Conservation (phyloP, 2,329 filamentous ascomycete species). For the Aureobasidium leucospermi region DNA sequence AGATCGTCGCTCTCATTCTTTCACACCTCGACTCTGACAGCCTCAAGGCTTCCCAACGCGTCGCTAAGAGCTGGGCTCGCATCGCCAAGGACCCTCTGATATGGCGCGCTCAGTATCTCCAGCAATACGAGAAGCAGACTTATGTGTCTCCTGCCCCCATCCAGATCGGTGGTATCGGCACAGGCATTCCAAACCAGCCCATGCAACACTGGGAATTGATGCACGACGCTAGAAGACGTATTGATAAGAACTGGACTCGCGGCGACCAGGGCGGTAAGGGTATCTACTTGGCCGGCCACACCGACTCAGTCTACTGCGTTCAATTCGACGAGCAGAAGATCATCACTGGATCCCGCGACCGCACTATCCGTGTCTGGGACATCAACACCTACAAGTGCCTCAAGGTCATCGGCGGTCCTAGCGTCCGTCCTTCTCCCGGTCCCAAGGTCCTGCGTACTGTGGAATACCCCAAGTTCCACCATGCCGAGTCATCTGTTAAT, state of each 20-base stretch:
- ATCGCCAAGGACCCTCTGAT: constrained; percentile 51
- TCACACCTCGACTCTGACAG: constrained; percentile 52
- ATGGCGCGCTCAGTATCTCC: constrained; percentile 56
- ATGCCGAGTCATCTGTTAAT: constrained; percentile 37
- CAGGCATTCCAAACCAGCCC: constrained; percentile 42
- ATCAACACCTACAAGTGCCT: constrained; percentile 79
- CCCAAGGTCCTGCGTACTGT: constrained; percentile 38
- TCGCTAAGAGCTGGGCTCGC: constrained; percentile 51
- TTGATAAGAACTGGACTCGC: constrained; percentile 67
- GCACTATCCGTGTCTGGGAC: constrained; percentile 94
- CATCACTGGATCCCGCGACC: constrained; percentile 90
- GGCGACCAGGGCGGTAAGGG: constrained; percentile 64
- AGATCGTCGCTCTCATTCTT: constrained; percentile 53
- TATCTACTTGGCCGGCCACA: constrained; percentile 86
- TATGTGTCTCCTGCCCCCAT: constrained; percentile 38
- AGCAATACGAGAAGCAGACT: constrained; percentile 42
- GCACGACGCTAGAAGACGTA: constrained; percentile 66
- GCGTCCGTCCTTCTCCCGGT: constrained; percentile 45
- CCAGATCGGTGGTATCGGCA: constrained; percentile 45
- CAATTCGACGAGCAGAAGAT: constrained; percentile 99
- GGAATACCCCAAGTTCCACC: constrained; percentile 32
- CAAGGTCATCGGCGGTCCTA: constrained; percentile 74
- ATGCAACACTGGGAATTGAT: constrained; percentile 80
- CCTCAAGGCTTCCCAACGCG: constrained; percentile 47
- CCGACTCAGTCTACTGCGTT: constrained; percentile 93